Conservation (phyloP, 1,284 basidiomycete species). For the Pseudozyma thailandica region DNA sequence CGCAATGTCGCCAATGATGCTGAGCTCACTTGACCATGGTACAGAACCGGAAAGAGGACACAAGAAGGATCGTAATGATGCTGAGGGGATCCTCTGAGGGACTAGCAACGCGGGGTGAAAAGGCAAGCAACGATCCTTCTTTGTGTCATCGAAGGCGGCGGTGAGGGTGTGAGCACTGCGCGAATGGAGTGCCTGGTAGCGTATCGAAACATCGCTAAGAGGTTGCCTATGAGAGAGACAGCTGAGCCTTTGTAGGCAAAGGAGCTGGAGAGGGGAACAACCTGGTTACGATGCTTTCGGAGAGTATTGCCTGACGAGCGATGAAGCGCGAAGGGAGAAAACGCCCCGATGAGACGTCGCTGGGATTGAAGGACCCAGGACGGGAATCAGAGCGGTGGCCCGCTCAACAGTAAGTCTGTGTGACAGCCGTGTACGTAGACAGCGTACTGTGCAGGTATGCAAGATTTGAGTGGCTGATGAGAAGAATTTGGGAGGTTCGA, state of each 20-base stretch:
- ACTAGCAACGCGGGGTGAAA: background rate
- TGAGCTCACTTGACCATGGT: background rate
- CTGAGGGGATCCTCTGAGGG: background rate
- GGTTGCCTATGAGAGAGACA: background rate
- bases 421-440: constrained; percentile 32
- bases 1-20: constrained; percentile 2
- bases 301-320: constrained; percentile 13
- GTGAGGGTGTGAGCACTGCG: constrained; percentile 7
- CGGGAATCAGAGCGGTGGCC: constrained; percentile 22
- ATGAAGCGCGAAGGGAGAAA: constrained; percentile 7
- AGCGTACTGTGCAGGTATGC: constrained; percentile 19
- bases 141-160: constrained; percentile 1
- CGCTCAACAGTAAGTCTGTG: constrained; percentile 36
- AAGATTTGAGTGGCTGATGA: constrained; percentile 35
- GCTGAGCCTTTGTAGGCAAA: background rate
- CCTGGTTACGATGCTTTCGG: constrained; percentile 7
- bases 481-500: background rate
- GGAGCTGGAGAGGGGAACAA: constrained; percentile 1
- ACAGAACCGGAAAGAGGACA: background rate
- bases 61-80: background rate
- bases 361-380: background rate
- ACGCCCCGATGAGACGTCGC: constrained; percentile 3
- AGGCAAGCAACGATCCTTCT: constrained; percentile 2
- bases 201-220: constrained; percentile 5
- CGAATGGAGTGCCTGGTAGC: constrained; percentile 18